Base-by-base conservation (phyloP, 2,329 filamentous ascomycete genomes). In the Sarocladium strictum region DNA sequence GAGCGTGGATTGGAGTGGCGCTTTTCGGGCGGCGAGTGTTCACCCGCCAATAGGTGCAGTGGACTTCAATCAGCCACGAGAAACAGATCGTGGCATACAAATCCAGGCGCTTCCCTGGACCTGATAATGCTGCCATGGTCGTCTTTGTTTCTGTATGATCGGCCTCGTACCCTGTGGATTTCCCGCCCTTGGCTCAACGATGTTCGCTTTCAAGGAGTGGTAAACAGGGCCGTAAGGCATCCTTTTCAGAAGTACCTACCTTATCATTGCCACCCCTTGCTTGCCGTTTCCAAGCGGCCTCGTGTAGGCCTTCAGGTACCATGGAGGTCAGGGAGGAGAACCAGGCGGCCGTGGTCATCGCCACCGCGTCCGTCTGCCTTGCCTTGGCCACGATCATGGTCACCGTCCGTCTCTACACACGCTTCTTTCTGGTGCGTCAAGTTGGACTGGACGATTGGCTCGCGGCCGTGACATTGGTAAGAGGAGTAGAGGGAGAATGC, bases 381-480 rank as follows among this genome's bases (percentile, higher is more conserved):
- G 19, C 54, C 12, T 41, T 65, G 11, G 40, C 59, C 2, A 54
- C 58, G 1, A n/a, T 57, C 2, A 58, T 60, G 51, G 58, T 64
- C n/a, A 53, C 49, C 3, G 27, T 62, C 15, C 59, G 65, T 27
- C 52, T 62, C 17, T 66, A 60, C 50, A 64, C 61, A 19, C 55
- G 65, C 29, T 59, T 58, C 6, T 57, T 59, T 14, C 56, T 66
- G 26, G 59, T 65, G 15, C 53, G 59, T 19, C 56, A 60, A 23
- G 55, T 65, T 19, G 65, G 65, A 14, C 45, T 60, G 10, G 63
- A 67, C 41, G 65, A 66, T 45, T 57, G 54, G 35, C 56, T 61
- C 15, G 63, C 63, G 3, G 59, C 64, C n/a, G 17, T 56, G 11
- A 60, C 62, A 6, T 35, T 65, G 41, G 64, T 67, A 40, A 53